Percentiles rank a stretch among this genome's conserved stretches.
These are phyloP conservation scores for Arabidopsis suecica DNA, from an alignment of 345 rosid genomes.

Conservation along the genomic window DNA sequence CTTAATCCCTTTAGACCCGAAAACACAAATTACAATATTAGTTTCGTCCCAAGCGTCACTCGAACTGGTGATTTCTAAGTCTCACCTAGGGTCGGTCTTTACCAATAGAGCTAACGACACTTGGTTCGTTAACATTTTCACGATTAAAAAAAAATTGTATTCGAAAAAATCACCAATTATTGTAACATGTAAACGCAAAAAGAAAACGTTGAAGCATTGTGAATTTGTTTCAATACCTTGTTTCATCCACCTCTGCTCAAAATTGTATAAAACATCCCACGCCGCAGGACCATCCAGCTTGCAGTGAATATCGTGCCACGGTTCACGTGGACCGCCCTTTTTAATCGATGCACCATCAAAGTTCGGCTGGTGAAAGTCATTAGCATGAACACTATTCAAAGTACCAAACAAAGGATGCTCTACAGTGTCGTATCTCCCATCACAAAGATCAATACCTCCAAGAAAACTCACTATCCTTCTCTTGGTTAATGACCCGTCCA, in stretches of 20 bases:
- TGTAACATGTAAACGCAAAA: neutral
- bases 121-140: neutral
- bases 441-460: slow-evolving; percentile 94
- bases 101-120: too few species aligned
- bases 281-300: slow-evolving; percentile 85
- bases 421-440: slow-evolving; percentile 76
- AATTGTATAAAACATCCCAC: slow-evolving; percentile 87
- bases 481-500: slow-evolving; percentile 18
- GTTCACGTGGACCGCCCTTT: slow-evolving; percentile 94
- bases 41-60: too few species aligned
- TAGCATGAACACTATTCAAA: slow-evolving; percentile 51
- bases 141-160: neutral
- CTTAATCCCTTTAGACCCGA: too few species aligned
- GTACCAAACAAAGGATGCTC: slow-evolving; percentile 76
- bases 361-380: slow-evolving; percentile 90
- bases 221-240: slow-evolving; percentile 48
- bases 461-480: slow-evolving; percentile 74
- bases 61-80: too few species aligned
- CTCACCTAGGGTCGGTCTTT: too few species aligned
- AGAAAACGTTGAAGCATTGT: neutral
- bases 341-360: slow-evolving; percentile 59
- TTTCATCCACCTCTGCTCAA: slow-evolving; percentile 88
- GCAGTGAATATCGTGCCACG: slow-evolving; percentile 97
- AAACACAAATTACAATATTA: too few species aligned
- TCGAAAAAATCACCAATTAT: neutral